phyloP scores from a whole-genome alignment of 2,329 filamentous ascomycete genomes.

The Dryadomyces quercus-mongolicae region DNA sequence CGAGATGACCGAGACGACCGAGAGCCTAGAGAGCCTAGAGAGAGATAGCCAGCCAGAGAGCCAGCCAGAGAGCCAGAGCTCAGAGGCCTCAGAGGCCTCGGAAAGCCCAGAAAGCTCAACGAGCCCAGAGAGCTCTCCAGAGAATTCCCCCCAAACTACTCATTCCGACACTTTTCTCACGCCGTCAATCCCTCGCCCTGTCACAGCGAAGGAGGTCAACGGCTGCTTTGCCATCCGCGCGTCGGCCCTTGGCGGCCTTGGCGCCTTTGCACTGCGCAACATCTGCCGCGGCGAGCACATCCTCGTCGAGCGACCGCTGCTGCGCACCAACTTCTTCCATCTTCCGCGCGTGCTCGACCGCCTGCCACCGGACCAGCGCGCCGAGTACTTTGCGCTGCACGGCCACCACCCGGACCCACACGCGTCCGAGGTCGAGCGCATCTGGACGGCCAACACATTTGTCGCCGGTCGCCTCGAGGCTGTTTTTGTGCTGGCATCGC shows the following conservation, averaged over 20 bases:
- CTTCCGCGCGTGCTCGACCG: conserved; percentile 24
- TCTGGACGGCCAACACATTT: conserved; percentile 19
- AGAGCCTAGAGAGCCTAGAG: too few species aligned
- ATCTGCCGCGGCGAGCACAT: conserved; percentile 27
- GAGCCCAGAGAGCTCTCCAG: too few species aligned
- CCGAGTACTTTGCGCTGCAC: conserved; percentile 26
- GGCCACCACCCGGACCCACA: conserved; percentile 11
- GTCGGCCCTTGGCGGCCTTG: conserved; percentile 31
- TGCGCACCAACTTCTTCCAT: conserved; percentile 18
- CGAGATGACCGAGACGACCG: background rate
- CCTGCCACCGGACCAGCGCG: conserved; percentile 19
- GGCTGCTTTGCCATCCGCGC: conserved; percentile 25
- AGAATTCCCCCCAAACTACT: too few species aligned
- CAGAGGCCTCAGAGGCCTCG: too few species aligned
- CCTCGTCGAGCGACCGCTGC: conserved; percentile 30
- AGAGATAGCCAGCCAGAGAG: too few species aligned
- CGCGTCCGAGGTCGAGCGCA: conserved; percentile 6
- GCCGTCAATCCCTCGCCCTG: too few species aligned
- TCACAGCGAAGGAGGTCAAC: conserved; percentile 17
- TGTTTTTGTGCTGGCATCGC: conserved; percentile 27
- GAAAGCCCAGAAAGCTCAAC: too few species aligned
- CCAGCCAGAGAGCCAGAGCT: too few species aligned
- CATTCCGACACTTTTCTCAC: too few species aligned
- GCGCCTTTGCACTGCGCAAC: conserved; percentile 30
- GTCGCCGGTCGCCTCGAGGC: conserved; percentile 8